Conservation (phyloP, 1,284 basidiomycete genomes). For the Pseudozyma pruni region DNA sequence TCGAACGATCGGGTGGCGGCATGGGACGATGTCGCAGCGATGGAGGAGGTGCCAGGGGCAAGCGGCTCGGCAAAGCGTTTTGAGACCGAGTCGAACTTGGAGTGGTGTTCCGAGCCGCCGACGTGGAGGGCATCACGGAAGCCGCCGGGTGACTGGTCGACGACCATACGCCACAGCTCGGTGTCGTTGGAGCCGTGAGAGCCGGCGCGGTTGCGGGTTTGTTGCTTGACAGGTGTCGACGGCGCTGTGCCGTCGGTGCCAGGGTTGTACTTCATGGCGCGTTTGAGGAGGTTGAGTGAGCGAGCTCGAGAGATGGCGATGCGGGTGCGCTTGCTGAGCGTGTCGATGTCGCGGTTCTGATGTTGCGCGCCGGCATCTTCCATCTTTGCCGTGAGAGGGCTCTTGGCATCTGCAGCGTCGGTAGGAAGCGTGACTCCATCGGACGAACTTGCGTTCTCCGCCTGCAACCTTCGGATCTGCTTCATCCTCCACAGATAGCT, state of each 20-base stretch:
- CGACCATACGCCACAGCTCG: constrained; percentile 39
- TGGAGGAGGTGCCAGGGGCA: background rate
- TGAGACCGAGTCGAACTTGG: constrained; percentile 47
- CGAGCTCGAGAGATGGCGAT: constrained; percentile 30
- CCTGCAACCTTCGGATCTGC: constrained; percentile 36
- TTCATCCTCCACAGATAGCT: constrained; percentile 59
- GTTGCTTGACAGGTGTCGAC: constrained; percentile 18
- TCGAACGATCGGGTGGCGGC: constrained; percentile 12
- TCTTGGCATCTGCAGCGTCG: background rate
- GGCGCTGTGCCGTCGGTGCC: background rate
- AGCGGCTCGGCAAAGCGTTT: constrained; percentile 37
- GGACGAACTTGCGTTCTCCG: background rate
- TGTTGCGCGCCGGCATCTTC: background rate
- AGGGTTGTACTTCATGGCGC: constrained; percentile 20
- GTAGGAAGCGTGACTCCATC: no score
- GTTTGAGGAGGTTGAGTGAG: constrained; percentile 31
- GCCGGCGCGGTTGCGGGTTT: background rate
- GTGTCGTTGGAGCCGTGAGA: constrained; percentile 5
- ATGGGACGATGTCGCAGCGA: constrained; percentile 9
- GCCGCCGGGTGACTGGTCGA: constrained; percentile 51
- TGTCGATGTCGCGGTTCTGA: constrained; percentile 2
- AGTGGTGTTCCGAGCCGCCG: constrained; percentile 56
- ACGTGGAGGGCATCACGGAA: constrained; percentile 58
- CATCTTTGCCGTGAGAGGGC: background rate
- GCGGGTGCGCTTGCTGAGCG: constrained; percentile 24